Evolutionary conservation across 768 basidiomycete genomes (phyloP).

Genomic region (Psilocybe tampanensis): DNA sequence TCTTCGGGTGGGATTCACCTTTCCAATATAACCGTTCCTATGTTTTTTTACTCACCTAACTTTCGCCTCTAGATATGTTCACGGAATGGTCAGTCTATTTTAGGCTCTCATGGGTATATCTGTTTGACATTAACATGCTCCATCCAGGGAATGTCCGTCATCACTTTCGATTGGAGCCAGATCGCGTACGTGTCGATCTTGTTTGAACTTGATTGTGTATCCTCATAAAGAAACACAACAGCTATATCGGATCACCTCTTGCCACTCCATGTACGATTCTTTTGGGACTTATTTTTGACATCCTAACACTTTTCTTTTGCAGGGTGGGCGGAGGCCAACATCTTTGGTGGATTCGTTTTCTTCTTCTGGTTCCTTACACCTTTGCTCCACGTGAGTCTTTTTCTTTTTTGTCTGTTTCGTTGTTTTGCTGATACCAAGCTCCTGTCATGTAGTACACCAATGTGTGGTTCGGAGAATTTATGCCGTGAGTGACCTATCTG

Average conservation of each 20-base stretch:
- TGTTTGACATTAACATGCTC: conserved; percentile 23
- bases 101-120: conserved; percentile 10
- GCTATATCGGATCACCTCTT: conserved; percentile 55
- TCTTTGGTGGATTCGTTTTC: conserved; percentile 58
- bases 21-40: neutral
- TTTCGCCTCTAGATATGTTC: conserved; percentile 31
- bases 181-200: conserved; percentile 48
- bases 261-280: conserved; percentile 41
- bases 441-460: conserved; percentile 52
- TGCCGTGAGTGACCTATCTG: conserved; percentile 44
- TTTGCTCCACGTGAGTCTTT: conserved; percentile 48
- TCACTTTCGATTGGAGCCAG: conserved; percentile 59
- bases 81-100: conserved; percentile 49
- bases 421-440: neutral
- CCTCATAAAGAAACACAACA: conserved; percentile 9
- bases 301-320: neutral
- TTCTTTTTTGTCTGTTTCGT: neutral
- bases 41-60: neutral
- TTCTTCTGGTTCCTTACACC: conserved; percentile 72
- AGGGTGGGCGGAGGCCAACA: conserved; percentile 77
- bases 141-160: conserved; percentile 42
- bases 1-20: conserved; percentile 43
- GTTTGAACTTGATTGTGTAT: neutral
- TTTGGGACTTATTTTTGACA: neutral
- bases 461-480: conserved; percentile 52